Conservation (phyloP, 23 red algal genomes). For the Gracilaria domingensis region DNA sequence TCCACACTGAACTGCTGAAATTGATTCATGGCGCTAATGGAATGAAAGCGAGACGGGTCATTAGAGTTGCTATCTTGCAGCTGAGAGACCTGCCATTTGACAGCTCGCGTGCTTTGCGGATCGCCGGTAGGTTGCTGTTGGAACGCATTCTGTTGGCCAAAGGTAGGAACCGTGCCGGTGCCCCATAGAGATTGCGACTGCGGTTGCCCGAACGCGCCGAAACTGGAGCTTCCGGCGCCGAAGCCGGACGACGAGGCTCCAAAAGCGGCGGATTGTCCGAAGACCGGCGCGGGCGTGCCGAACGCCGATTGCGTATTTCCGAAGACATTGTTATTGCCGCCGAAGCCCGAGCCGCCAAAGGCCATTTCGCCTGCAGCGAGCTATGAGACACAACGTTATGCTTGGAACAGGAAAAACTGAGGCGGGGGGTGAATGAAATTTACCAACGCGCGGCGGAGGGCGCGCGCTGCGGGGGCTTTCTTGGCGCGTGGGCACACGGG, state of each 20-base stretch:
- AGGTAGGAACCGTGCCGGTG: background rate
- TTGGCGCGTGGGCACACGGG: background rate
- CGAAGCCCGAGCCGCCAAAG: constrained; percentile 48
- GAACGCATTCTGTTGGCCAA: constrained; percentile 13
- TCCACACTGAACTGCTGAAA: constrained; percentile 67
- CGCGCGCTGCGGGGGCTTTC: no score
- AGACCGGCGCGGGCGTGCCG: constrained; percentile 29
- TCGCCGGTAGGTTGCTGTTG: constrained; percentile 1
- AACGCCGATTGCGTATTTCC: constrained; percentile 34
- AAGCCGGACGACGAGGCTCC: constrained; percentile 21
- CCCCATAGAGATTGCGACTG: constrained; percentile 20
- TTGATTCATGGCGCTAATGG: constrained; percentile 64
- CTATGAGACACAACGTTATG: no score
- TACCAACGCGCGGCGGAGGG: no score
- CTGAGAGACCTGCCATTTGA: constrained; percentile 50
- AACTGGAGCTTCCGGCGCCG: constrained; percentile 24
- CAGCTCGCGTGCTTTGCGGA: constrained; percentile 45
- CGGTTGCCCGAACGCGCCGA: constrained; percentile 27
- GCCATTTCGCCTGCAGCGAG: background rate
- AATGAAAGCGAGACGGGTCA: constrained; percentile 38
- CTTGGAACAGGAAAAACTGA: background rate
- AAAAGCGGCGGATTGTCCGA: constrained; percentile 21
- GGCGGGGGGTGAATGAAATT: background rate
- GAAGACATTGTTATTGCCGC: constrained; percentile 30
- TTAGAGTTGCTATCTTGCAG: constrained; percentile 32